Conservation (phyloP, 768 basidiomycete species). For the Kwoniella newhampshirensis region DNA sequence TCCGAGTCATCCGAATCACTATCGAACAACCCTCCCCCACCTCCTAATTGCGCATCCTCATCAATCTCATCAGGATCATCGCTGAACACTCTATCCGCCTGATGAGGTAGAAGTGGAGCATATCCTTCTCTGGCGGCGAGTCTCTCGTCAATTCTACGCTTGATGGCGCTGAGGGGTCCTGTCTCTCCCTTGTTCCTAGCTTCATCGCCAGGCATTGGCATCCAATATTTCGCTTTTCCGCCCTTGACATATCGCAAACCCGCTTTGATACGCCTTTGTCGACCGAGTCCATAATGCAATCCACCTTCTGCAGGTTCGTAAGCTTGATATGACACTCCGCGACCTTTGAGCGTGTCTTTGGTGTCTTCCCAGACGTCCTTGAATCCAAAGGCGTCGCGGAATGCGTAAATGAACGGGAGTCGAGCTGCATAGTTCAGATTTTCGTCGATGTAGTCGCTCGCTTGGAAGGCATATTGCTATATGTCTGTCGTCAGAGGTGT, state of each 20-base stretch:
- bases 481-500: background rate
- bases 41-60: background rate
- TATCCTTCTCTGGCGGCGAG: conserved; percentile 62
- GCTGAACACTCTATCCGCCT: conserved; percentile 67
- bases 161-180: conserved; percentile 52
- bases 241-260: conserved; percentile 87
- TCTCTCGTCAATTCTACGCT: conserved; percentile 48
- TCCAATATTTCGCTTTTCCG: conserved; percentile 94
- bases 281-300: conserved; percentile 83
- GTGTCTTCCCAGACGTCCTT: conserved; percentile 85
- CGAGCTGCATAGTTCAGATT: conserved; percentile 65
- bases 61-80: conserved; percentile 40
- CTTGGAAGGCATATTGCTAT: conserved; percentile 77
- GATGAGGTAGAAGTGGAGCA: conserved; percentile 69
- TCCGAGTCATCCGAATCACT: conserved; percentile 51
- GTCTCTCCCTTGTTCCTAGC: conserved; percentile 38
- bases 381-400: conserved; percentile 81
- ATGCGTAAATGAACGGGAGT: conserved; percentile 81
- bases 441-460: conserved; percentile 78
- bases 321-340: conserved; percentile 91
- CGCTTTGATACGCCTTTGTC: conserved; percentile 82
- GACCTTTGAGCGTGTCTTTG: conserved; percentile 74
- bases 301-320: conserved; percentile 94
- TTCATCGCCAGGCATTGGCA: conserved; percentile 66
- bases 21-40: conserved; percentile 41